Evolutionary conservation across 2,329 filamentous ascomycete species (phyloP).

Genomic region (Calonectria ilicicola): DNA sequence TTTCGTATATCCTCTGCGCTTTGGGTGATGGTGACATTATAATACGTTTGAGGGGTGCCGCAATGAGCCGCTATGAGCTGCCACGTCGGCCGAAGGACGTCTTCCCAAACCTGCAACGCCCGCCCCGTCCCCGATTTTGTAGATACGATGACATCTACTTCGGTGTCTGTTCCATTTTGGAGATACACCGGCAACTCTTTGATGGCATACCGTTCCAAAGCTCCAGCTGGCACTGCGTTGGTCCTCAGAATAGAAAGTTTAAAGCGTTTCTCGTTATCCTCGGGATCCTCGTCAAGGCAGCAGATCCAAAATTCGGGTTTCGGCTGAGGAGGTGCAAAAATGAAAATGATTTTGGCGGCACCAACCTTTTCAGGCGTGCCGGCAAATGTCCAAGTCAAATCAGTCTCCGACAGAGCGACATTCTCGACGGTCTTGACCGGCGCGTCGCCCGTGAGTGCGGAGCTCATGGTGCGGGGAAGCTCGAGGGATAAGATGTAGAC

Average conservation of each 20-base stretch:
- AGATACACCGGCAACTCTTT: conserved; percentile 54
- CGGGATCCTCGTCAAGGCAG: conserved; percentile 51
- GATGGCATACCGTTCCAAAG: conserved; percentile 53
- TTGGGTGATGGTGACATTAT: conserved; percentile 69
- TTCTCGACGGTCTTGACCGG: conserved; percentile 22
- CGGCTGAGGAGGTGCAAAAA: conserved; percentile 28
- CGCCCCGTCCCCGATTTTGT: conserved; percentile 72
- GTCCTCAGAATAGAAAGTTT: conserved; percentile 43
- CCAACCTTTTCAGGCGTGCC: conserved; percentile 28
- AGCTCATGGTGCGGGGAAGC: conserved; percentile 25
- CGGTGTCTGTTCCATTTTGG: conserved; percentile 29
- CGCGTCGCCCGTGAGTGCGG: not conserved
- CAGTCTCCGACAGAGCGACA: conserved; percentile 37
- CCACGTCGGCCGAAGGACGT: conserved; percentile 68
- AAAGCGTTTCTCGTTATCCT: conserved; percentile 41
- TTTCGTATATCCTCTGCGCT: conserved; percentile 73
- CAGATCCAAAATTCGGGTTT: conserved; percentile 46
- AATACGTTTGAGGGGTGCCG: not conserved
- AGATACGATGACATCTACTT: conserved; percentile 76
- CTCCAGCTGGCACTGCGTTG: conserved; percentile 50
- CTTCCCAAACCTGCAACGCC: conserved; percentile 67
- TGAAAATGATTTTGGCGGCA: conserved; percentile 45
- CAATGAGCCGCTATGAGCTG: conserved; percentile 47
- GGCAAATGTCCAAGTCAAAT: conserved; percentile 44
- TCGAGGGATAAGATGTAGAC: not conserved